phyloP scores from a whole-genome alignment of 2,329 filamentous ascomycete species.

The Ceratocystis cubensis region DNA sequence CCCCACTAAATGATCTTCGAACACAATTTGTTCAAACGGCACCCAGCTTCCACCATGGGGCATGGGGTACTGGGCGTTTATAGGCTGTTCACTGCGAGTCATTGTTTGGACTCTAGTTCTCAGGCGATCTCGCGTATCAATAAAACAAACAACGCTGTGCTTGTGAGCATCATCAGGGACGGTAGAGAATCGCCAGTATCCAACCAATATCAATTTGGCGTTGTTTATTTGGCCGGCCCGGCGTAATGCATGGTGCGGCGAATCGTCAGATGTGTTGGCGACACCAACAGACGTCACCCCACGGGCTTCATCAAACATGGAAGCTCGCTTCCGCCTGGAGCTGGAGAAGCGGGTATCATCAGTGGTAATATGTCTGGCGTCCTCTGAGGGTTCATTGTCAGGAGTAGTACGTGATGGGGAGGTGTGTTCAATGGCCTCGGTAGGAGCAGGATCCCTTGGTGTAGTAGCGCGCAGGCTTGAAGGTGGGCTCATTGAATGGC shows the following conservation, averaged over 20 bases:
- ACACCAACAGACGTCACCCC: constrained; percentile 5
- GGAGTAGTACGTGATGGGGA: constrained; percentile 29
- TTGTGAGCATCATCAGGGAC: constrained; percentile 38
- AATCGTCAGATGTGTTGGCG: background rate
- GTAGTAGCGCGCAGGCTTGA: constrained; percentile 32
- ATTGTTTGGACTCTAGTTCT: constrained; percentile 23
- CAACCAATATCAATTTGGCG: constrained; percentile 40
- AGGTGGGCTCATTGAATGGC: constrained; percentile 30
- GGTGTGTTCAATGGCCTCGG: constrained; percentile 32
- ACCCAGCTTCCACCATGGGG: constrained; percentile 53
- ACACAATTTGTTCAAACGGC: constrained; percentile 48
- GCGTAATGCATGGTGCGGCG: constrained; percentile 14
- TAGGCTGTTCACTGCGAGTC: constrained; percentile 36
- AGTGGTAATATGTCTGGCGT: constrained; percentile 22
- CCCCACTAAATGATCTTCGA: constrained; percentile 43
- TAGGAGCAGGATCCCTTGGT: constrained; percentile 40
- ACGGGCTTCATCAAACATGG: background rate
- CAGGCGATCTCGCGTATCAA: constrained; percentile 34
- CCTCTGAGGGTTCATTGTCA: constrained; percentile 30
- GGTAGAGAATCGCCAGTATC: constrained; percentile 48
- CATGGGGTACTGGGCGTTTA: constrained; percentile 37
- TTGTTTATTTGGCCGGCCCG: constrained; percentile 17
- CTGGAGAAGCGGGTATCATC: background rate
- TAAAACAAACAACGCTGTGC: constrained; percentile 50
- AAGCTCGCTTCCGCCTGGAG: constrained; percentile 16